Conservation (phyloP, 495 filamentous ascomycete species). For the Amorphotheca resinae region DNA sequence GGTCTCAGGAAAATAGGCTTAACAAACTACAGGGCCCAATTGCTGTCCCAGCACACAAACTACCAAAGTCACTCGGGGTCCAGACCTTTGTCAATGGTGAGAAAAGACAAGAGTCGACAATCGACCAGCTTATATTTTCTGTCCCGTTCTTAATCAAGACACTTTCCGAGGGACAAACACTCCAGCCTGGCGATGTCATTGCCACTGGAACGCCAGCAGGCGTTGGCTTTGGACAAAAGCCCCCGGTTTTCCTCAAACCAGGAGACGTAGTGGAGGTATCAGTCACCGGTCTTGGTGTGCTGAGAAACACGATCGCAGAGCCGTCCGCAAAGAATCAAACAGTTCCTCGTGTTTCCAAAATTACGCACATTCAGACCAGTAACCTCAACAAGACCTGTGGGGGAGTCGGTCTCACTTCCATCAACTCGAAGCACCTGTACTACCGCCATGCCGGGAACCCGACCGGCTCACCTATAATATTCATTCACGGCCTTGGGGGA, state of each 20-base stretch:
- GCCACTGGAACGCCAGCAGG: conserved; percentile 40
- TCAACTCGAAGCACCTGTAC: conserved; percentile 34
- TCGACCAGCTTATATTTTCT: conserved; percentile 33
- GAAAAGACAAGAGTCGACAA: conserved; percentile 29
- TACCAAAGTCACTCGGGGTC: conserved; percentile 28
- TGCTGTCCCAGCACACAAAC: conserved; percentile 32
- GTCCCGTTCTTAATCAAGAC: conserved; percentile 30
- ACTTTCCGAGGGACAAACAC: conserved; percentile 31
- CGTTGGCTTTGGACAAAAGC: conserved; percentile 37
- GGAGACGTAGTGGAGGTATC: conserved; percentile 31
- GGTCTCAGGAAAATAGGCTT: too few relatives aligned
- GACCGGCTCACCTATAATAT: too few relatives aligned
- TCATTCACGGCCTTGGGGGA: too few relatives aligned
- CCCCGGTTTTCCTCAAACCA: conserved; percentile 32
- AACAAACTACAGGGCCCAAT: conserved; percentile 43
- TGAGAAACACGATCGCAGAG: conserved; percentile 31
- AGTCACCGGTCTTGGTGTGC: conserved; percentile 32
- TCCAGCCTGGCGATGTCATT: conserved; percentile 33
- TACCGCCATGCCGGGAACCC: too few relatives aligned
- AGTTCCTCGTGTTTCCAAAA: conserved; percentile 9
- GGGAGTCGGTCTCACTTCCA: conserved; percentile 26
- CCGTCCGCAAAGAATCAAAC: conserved; percentile 16
- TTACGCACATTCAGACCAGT: conserved; percentile 20
- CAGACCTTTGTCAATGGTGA: conserved; percentile 36
- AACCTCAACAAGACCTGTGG: conserved; percentile 20